A percentile compares a stretch with the other conserved stretches of the same genome.
phyloP scores from a whole-genome alignment of 1,139 yeast genomes.

The Protomyces lactucae-debilis region DNA sequence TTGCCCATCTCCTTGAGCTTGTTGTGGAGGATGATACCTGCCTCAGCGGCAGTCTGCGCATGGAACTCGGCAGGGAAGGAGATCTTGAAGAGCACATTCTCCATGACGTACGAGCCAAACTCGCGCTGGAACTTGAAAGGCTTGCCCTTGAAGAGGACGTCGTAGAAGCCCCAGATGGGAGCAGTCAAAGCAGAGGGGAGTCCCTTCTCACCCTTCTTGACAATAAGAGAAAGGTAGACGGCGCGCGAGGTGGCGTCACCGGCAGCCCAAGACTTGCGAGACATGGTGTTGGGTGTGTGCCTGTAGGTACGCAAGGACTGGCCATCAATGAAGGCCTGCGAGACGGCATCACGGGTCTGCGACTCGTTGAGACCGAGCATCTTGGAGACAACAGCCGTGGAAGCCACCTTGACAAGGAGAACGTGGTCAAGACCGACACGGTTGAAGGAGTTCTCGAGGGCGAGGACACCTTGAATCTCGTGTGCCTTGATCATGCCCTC shows the following conservation, averaged over 20 bases:
- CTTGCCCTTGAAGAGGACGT: conserved; percentile 52
- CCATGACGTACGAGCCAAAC: conserved; percentile 59
- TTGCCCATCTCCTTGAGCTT: conserved; percentile 44
- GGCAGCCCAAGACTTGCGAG: conserved; percentile 63
- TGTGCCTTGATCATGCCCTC: conserved; percentile 58
- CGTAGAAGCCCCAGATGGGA: conserved; percentile 58
- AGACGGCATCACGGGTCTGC: conserved; percentile 53
- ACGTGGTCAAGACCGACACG: conserved; percentile 59
- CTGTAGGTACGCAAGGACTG: conserved; percentile 56
- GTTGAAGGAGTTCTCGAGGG: conserved; percentile 56
- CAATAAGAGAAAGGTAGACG: conserved; percentile 51
- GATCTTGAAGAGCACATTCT: conserved; percentile 55
- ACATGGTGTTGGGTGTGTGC: conserved; percentile 60
- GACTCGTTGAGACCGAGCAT: conserved; percentile 48
- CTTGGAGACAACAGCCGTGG: conserved; percentile 56
- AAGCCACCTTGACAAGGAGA: conserved; percentile 55
- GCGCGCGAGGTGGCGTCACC: conserved; percentile 62
- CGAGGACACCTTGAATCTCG: conserved; percentile 56
- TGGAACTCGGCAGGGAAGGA: conserved; percentile 65
- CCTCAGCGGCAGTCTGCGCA: conserved; percentile 62
- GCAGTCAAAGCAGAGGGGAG: conserved; percentile 57
- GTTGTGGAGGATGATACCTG: conserved; percentile 47
- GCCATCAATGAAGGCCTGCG: conserved; percentile 60
- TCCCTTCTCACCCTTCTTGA: conserved; percentile 52
- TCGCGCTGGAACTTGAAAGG: conserved; percentile 51